Evolutionary conservation across 1,284 basidiomycete genomes (phyloP).

Genomic region (Ceratobasidium sp.): DNA sequence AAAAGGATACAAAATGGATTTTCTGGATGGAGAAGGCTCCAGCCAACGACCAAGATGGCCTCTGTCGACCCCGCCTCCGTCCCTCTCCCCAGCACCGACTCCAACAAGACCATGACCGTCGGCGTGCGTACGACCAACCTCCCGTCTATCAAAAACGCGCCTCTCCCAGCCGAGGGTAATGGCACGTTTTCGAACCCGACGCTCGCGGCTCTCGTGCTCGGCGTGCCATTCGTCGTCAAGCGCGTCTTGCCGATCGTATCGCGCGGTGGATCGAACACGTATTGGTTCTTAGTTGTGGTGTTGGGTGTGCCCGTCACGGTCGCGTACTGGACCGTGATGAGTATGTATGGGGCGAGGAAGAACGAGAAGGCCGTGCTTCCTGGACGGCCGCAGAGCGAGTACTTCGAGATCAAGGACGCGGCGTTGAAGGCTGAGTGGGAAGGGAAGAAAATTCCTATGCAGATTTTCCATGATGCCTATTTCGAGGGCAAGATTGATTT

Average conservation of each 20-base stretch:
- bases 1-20: slow-evolving; percentile 16
- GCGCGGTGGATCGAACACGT: slow-evolving; percentile 86
- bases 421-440: slow-evolving; percentile 85
- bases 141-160: slow-evolving; percentile 85
- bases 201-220: slow-evolving; percentile 80
- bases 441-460: slow-evolving; percentile 94
- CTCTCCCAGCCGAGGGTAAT: slow-evolving; percentile 89
- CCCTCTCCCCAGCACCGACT: slow-evolving; percentile 26
- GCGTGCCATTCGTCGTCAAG: slow-evolving; percentile 86
- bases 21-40: neutral
- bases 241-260: slow-evolving; percentile 81
- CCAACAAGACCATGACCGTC: neutral
- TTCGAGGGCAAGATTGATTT: slow-evolving; percentile 98
- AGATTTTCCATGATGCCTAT: slow-evolving; percentile 97
- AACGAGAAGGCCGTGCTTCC: slow-evolving; percentile 93
- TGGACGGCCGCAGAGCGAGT: slow-evolving; percentile 86
- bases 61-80: slow-evolving; percentile 33
- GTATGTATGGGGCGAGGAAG: slow-evolving; percentile 83
- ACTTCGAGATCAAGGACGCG: slow-evolving; percentile 91
- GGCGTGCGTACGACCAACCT: slow-evolving; percentile 48
- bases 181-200: slow-evolving; percentile 86
- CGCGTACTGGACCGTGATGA: slow-evolving; percentile 92
- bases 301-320: slow-evolving; percentile 84
- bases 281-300: slow-evolving; percentile 81
- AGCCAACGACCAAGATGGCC: slow-evolving; percentile 25